Conservation (phyloP, 2,329 filamentous ascomycete genomes). For the Ophiostoma montium region DNA sequence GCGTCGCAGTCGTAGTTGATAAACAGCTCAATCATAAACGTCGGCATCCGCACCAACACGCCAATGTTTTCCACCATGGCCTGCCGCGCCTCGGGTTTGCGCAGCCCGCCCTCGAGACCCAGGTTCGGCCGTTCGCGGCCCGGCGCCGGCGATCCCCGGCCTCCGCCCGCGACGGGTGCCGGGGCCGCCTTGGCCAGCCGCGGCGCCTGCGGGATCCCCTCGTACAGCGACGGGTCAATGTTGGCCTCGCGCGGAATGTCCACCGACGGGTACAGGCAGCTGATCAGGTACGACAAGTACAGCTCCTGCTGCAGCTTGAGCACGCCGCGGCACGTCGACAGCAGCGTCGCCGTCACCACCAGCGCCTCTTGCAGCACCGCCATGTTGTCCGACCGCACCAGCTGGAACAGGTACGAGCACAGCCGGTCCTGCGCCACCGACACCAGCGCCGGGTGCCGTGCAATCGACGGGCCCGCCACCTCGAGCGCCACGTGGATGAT, state of each 20-base stretch:
- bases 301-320: constrained; percentile 94
- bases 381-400: constrained; percentile 93
- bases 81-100: constrained; percentile 89
- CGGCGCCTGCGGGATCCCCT: constrained; percentile 82
- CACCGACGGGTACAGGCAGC: constrained; percentile 84
- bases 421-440: constrained; percentile 82
- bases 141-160: constrained; percentile 76
- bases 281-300: constrained; percentile 85
- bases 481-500: constrained; percentile 97
- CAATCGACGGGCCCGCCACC: constrained; percentile 89
- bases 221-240: constrained; percentile 83
- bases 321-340: constrained; percentile 80
- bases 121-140: constrained; percentile 87
- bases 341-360: constrained; percentile 76
- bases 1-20: constrained; percentile 97
- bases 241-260: constrained; percentile 83
- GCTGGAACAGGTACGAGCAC: constrained; percentile 88
- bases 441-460: constrained; percentile 77
- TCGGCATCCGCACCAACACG: constrained; percentile 80
- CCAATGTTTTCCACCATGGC: constrained; percentile 97
- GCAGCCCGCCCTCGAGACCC: constrained; percentile 77
- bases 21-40: constrained; percentile 88
- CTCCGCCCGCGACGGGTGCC: constrained; percentile 55
- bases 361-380: constrained; percentile 85
- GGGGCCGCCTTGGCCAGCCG: constrained; percentile 68